phyloP scores from a whole-genome alignment of 2,329 filamentous ascomycete genomes.

The Diaporthe sp. region DNA sequence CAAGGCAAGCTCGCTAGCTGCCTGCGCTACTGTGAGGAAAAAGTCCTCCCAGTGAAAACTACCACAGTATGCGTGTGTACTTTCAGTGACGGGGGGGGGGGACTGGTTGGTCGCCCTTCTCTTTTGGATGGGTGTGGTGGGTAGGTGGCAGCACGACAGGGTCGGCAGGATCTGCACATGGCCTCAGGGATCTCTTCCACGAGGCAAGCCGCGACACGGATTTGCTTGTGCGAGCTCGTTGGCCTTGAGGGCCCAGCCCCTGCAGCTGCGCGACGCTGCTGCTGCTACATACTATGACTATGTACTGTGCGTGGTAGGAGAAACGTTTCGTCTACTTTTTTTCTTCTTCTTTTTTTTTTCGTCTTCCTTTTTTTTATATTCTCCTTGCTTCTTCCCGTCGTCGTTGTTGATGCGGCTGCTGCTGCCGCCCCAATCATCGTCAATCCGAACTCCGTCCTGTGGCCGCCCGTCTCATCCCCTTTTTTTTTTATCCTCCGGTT shows the following conservation, averaged over 20 bases:
- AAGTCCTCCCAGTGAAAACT: background rate
- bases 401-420: background rate
- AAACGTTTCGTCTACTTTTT: slow-evolving; percentile 7
- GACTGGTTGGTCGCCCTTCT: background rate
- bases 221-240: slow-evolving; percentile 19
- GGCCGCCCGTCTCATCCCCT: slow-evolving; percentile 24
- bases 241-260: slow-evolving; percentile 27
- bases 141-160: slow-evolving; percentile 48
- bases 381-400: background rate
- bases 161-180: slow-evolving; percentile 56
- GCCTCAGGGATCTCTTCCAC: slow-evolving; percentile 53
- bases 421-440: slow-evolving; percentile 4
- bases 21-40: background rate
- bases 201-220: slow-evolving; percentile 38
- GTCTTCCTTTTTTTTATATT: background rate
- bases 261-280: slow-evolving; percentile 26
- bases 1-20: slow-evolving; percentile 8
- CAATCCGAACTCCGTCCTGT: slow-evolving; percentile 19
- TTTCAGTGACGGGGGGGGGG: background rate
- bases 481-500: slow-evolving; percentile 19
- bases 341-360: background rate
- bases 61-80: slow-evolving; percentile 22
- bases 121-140: slow-evolving; percentile 31
- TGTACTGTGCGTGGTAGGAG: background rate
- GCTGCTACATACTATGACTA: background rate